Base-by-base conservation (phyloP, 129 eudicot genomes). In the Flaveria linearis region DNA sequence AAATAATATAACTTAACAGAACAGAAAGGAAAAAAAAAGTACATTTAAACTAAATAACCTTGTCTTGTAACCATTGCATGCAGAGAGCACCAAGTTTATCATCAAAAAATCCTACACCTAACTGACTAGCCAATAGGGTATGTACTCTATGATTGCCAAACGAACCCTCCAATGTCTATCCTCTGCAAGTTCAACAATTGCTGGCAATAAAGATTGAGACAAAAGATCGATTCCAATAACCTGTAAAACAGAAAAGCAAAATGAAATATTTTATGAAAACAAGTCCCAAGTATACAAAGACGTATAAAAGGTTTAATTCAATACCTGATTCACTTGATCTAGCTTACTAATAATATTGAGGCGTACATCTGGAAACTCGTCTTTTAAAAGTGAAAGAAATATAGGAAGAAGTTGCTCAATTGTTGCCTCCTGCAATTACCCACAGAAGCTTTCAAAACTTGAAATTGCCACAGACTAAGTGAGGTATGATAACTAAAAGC, bases 91-190 rank as follows among this genome's bases (percentile, higher is more conserved):
- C 99, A 23, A 95, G 94, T 78, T 95, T 95, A 75, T 95, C 99
- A 76, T 95, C 99, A 80, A 95, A 95, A 86, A 95, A 95, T 51
- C 97, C 97, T 69, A 95, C 94, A 63, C 99, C 99, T 77, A 95
- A 76, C 73, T 95, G 99, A 87, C 99, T 95, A 73, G 99, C 97
- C 87, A 95, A 84, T 41, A 95, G 69, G 99, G 99, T 58, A 95
- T 95, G 84, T 95, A 95, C 79, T 95, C 99, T 14, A 95, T 95
- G 69, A 95, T 91, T 75, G 99, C 99, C 68, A 95, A 94, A 15
- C 99, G 92, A 22, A 95, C 99, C 85, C 99, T 81, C 99, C 99
- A 95, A 84, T 95, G 99, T 73, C 99, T 89, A 73, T 95, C 99
- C 78, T 95, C 99, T n/a, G 99, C 99, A 78, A 95, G 96, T 91